Evolutionary conservation across 352 stramenopile species (phyloP).

Genomic region (Phytophthora pini): DNA sequence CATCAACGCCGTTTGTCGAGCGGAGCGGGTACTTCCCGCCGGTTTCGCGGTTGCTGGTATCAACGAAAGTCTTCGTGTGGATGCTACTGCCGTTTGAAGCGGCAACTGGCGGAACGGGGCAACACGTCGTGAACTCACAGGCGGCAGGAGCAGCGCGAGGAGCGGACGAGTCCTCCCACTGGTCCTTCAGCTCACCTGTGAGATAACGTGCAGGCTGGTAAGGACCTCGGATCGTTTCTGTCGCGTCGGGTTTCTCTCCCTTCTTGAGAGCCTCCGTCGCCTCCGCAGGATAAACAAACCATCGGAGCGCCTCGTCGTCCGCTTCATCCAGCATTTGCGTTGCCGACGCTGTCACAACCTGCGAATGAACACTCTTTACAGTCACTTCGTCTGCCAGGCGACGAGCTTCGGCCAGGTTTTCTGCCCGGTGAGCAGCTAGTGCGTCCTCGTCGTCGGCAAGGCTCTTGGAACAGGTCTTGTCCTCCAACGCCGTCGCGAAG

Average conservation of each 20-base stretch:
- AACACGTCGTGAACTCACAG: conserved; percentile 23
- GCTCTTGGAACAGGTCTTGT: conserved; percentile 30
- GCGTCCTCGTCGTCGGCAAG: conserved; percentile 42
- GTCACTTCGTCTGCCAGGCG: conserved; percentile 40
- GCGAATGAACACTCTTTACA: conserved; percentile 26
- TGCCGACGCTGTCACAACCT: conserved; percentile 43
- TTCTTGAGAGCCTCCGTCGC: conserved; percentile 89
- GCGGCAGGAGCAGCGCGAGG: conserved; percentile 4
- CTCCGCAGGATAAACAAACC: conserved; percentile 80
- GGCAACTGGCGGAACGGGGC: conserved; percentile 17
- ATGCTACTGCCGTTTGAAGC: conserved; percentile 22
- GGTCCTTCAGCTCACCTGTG: conserved; percentile 44
- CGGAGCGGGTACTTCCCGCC: conserved; percentile 65
- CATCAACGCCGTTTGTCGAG: conserved; percentile 29
- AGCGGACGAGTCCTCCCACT: conserved; percentile 43
- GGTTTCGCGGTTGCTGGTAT: conserved; percentile 36
- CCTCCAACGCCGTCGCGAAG: conserved; percentile 44
- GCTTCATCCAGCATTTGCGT: conserved; percentile 60
- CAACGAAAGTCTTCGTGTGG: conserved; percentile 24
- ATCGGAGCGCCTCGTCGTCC: conserved; percentile 65
- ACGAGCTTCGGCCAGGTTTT: conserved; percentile 51
- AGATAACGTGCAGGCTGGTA: conserved; percentile 63
- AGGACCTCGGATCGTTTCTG: conserved; percentile 45
- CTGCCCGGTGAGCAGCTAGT: conserved; percentile 41
- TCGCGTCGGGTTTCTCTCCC: conserved; percentile 75